phyloP scores from a whole-genome alignment of 2,329 filamentous ascomycete species.

The Apiospora hydei region DNA sequence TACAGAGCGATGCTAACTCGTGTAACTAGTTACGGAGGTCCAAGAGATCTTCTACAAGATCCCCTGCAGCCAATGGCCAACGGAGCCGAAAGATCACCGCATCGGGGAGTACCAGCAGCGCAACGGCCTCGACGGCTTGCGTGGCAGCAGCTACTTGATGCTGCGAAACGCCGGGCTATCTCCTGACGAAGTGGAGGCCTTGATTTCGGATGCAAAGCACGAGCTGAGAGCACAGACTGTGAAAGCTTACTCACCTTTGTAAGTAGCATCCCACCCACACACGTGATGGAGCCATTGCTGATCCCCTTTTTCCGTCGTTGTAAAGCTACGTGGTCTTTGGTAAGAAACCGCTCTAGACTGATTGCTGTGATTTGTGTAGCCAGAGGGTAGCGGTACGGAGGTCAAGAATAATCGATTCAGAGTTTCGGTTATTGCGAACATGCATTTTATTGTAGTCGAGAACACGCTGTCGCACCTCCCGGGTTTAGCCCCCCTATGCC shows the following conservation, averaged over 20 bases:
- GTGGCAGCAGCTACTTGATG: constrained; percentile 23
- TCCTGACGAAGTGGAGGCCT: constrained; percentile 22
- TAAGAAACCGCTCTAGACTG: background rate
- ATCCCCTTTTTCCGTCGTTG: too few species aligned
- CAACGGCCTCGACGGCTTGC: constrained; percentile 24
- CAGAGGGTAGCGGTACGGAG: background rate
- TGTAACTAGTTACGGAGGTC: constrained; percentile 18
- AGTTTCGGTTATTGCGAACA: too few species aligned
- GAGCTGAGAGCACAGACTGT: constrained; percentile 4
- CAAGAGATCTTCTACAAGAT: constrained; percentile 24
- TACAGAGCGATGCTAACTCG: background rate
- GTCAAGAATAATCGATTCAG: too few species aligned
- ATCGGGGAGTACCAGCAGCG: constrained; percentile 17
- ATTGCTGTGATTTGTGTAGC: background rate
- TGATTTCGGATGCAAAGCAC: constrained; percentile 22
- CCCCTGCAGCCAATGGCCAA: constrained; percentile 24
- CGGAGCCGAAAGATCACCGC: background rate
- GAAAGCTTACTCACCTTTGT: background rate
- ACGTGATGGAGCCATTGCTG: background rate
- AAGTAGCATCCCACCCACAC: background rate
- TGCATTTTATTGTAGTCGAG: too few species aligned
- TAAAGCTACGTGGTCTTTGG: background rate
- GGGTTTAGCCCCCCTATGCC: too few species aligned
- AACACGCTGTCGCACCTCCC: too few species aligned
- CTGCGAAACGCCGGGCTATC: constrained; percentile 24